Evolutionary conservation across 805 yeast genomes (phyloP).

Genomic region (Osmozyma mogii): DNA sequence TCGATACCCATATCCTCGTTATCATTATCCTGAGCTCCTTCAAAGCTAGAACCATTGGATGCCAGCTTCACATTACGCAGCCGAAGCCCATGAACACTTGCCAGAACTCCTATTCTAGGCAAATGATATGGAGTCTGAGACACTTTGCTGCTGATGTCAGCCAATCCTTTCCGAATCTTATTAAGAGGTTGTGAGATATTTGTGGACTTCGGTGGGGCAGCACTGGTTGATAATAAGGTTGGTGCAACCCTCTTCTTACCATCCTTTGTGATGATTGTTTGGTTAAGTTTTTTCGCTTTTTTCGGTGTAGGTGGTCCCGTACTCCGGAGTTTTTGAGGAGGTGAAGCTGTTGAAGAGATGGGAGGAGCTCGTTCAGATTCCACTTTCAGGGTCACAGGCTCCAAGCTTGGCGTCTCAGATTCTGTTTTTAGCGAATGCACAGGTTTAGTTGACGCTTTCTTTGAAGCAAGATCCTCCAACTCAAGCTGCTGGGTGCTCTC

Average conservation of each 20-base stretch:
- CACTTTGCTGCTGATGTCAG: conserved; percentile 22
- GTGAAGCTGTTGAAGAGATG: background rate
- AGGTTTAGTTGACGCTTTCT: conserved; percentile 13
- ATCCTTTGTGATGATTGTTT: conserved; percentile 59
- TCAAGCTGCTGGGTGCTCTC: conserved; percentile 75
- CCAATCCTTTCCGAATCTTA: too few relatives aligned
- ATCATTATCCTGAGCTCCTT: conserved; percentile 34
- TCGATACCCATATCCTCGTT: conserved; percentile 41
- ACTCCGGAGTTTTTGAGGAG: background rate
- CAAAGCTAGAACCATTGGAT: conserved; percentile 9
- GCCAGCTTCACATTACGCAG: conserved; percentile 6
- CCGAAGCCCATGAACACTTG: conserved; percentile 48
- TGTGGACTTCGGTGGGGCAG: too few relatives aligned
- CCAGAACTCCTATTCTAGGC: conserved; percentile 59
- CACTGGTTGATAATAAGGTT: conserved; percentile 45
- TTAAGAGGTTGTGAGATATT: too few relatives aligned
- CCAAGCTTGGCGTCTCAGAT: conserved; percentile 1
- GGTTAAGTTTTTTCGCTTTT: conserved; percentile 10
- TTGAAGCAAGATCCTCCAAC: conserved; percentile 47
- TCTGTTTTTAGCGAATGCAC: conserved; percentile 34
- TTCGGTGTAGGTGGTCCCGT: conserved; percentile 1
- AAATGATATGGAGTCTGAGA: conserved; percentile 41
- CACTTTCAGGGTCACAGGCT: background rate
- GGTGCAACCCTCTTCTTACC: conserved; percentile 77
- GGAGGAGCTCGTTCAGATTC: conserved; percentile 4